Conservation (phyloP, 2,329 filamentous ascomycete genomes). For the Colletotrichum costaricense region DNA sequence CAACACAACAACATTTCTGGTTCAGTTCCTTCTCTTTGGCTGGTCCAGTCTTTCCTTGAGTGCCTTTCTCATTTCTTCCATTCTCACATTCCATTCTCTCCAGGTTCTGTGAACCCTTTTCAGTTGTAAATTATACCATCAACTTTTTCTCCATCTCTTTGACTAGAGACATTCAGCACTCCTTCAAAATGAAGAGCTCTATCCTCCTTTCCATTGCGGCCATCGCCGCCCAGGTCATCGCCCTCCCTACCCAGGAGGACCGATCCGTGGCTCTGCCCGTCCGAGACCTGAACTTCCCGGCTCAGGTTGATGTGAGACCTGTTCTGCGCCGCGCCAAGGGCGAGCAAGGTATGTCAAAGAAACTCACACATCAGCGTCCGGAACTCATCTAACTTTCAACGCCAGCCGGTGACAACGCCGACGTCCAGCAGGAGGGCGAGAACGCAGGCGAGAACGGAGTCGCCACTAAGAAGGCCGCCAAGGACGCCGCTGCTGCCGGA, state of each 20-base stretch:
- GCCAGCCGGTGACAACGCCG: neutral
- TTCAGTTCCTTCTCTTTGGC: constrained; percentile 33
- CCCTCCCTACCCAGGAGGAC: constrained; percentile 23
- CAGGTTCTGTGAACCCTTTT: constrained; percentile 33
- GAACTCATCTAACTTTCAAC: neutral
- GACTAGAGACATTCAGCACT: neutral
- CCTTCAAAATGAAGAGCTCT: constrained; percentile 35
- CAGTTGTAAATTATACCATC: neutral
- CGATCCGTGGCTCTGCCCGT: constrained; percentile 23
- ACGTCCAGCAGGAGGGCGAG: neutral
- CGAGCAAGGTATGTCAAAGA: neutral
- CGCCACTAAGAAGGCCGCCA: neutral
- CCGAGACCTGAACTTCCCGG: constrained; percentile 9
- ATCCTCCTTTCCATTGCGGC: constrained; percentile 33
- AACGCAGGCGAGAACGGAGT: neutral
- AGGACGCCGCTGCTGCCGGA: neutral
- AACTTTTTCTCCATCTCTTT: neutral
- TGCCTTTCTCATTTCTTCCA: constrained; percentile 11
- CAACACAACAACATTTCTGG: constrained; percentile 10
- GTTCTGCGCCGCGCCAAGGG: constrained; percentile 23
- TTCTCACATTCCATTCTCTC: constrained; percentile 15
- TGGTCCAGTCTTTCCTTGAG: constrained; percentile 31
- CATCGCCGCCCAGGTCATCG: constrained; percentile 34
- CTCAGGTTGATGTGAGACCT: constrained; percentile 6
- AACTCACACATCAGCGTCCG: too few relatives aligned